Evolutionary conservation across 495 filamentous ascomycete species (phyloP).

Genomic region (Xylaria cubensis): DNA sequence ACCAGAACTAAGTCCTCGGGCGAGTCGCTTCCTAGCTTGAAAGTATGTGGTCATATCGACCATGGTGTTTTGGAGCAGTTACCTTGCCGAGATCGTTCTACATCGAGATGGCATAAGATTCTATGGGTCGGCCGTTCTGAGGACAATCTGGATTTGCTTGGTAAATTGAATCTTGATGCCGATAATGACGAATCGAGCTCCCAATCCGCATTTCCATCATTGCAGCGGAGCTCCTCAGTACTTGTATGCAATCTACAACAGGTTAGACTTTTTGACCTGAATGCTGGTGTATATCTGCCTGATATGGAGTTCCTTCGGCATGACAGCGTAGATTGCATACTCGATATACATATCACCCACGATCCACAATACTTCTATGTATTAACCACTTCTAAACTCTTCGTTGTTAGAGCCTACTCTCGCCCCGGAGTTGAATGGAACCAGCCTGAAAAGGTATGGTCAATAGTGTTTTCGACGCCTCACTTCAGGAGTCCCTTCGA

Average conservation of each 20-base stretch:
- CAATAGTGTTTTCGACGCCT: constrained; percentile 34
- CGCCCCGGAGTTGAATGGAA: constrained; percentile 29
- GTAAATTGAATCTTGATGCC: constrained; percentile 25
- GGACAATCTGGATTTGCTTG: constrained; percentile 26
- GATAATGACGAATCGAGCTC: constrained; percentile 30
- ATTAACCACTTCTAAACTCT: constrained; percentile 38
- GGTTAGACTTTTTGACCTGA: constrained; percentile 38
- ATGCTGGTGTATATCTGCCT: constrained; percentile 31
- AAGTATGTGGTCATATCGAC: constrained; percentile 37
- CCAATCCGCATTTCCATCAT: constrained; percentile 31
- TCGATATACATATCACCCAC: constrained; percentile 35
- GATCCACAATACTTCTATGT: constrained; percentile 39
- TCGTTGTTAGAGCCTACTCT: constrained; percentile 34
- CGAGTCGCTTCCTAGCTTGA: constrained; percentile 25
- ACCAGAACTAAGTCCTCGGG: constrained; percentile 29
- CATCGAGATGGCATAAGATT: constrained; percentile 35
- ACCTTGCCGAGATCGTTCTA: constrained; percentile 27
- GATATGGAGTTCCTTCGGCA: constrained; percentile 29
- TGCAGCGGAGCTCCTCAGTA: constrained; percentile 36
- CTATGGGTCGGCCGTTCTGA: constrained; percentile 36
- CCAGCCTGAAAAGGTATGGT: constrained; percentile 32
- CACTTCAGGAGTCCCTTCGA: constrained; percentile 38
- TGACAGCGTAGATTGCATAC: constrained; percentile 31
- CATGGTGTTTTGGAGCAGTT: constrained; percentile 32
- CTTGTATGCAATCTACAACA: constrained; percentile 35